These are phyloP conservation scores for Chlorella sp. DNA, from an alignment of 139 green algal genomes.

Conservation along the genomic window DNA sequence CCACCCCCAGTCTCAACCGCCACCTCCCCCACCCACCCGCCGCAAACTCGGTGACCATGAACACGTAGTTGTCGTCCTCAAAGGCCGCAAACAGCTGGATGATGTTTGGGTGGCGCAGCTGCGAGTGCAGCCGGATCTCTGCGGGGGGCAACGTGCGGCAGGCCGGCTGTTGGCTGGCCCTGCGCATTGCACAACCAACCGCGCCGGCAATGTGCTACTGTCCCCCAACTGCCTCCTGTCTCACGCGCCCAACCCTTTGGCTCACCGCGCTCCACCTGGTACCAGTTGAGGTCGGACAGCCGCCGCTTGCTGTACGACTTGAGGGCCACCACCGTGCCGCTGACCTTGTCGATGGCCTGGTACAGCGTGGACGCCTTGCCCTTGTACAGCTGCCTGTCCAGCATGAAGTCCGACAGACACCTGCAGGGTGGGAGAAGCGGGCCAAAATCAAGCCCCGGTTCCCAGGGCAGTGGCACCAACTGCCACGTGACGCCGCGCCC, in stretches of 20 bases:
- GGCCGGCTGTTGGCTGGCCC: too few species aligned
- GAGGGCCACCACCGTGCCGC: conserved; percentile 61
- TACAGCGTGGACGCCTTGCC: conserved; percentile 78
- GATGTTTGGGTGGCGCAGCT: conserved; percentile 71
- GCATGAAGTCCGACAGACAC: conserved; percentile 69
- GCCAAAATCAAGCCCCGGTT: too few species aligned
- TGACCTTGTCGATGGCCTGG: conserved; percentile 55
- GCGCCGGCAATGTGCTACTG: too few species aligned
- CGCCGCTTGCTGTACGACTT: conserved; percentile 80
- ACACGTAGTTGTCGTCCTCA: conserved; percentile 78
- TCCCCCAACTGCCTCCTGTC: too few species aligned
- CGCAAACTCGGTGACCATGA: conserved; percentile 83
- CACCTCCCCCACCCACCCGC: conserved; percentile 34
- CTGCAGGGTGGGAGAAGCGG: conserved; percentile 32
- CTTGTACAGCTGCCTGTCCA: conserved; percentile 77
- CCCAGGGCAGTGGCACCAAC: too few species aligned
- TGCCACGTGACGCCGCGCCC: neutral
- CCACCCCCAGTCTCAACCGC: neutral
- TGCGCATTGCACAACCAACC: too few species aligned
- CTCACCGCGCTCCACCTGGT: conserved; percentile 61
- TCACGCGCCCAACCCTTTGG: too few species aligned
- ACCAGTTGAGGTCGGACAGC: conserved; percentile 76
- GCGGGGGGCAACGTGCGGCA: too few species aligned
- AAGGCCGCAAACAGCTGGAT: conserved; percentile 78
- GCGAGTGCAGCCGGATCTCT: conserved; percentile 76